Base-by-base conservation (phyloP, 140 eudicot species). In the Flaveria floridana region DNA sequence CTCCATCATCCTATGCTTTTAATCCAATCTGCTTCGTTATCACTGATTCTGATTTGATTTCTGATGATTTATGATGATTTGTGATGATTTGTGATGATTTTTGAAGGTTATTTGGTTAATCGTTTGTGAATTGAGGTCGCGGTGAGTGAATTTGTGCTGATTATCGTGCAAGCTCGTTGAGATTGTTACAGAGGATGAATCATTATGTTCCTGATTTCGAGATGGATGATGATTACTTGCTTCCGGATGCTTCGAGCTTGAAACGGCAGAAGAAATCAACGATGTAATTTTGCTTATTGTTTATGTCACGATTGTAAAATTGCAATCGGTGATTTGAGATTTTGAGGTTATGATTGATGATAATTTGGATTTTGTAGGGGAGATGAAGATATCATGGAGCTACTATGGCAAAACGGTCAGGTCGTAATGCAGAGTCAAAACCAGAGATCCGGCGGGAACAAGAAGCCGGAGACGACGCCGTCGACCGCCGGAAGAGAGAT, bases 331-430 rank as follows among this genome's bases (percentile, higher is more conserved):
- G 67, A 41, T 16, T 11, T 52, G 25, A 39, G 14, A 48, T 74
- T 34, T 34, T 41, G 12, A 26, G 52, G 41, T 34, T 34, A 4
- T 20, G 28, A 39, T 57, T 18, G 2, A 25, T 6, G 15, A 3
- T 51, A 7, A 6, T 42, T 48, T 44, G 25, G 28, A 70, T 71
- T 82, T 63, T 76, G 70, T 71, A 76, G 89, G 87, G 89, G 58
- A 26, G 90, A 91, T 26, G 97, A 86, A 53, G 96, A 89, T 28
- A 78, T 91, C 67, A 80, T 84, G 96, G 97, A 91, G 75, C 52
- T 91, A 28, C 72, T 85, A 2, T 91, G 97, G 97, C 96, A 87
- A 50, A 82, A 91, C 79, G 97, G 96, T 0, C 89, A 85, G 47
- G 91, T 91, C 0, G 89, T 87, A 55, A 73, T 82, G 78, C 97